These are phyloP conservation scores for Litsea cubeba DNA, from an alignment of 164 flowering plant species.

Conservation along the genomic window DNA sequence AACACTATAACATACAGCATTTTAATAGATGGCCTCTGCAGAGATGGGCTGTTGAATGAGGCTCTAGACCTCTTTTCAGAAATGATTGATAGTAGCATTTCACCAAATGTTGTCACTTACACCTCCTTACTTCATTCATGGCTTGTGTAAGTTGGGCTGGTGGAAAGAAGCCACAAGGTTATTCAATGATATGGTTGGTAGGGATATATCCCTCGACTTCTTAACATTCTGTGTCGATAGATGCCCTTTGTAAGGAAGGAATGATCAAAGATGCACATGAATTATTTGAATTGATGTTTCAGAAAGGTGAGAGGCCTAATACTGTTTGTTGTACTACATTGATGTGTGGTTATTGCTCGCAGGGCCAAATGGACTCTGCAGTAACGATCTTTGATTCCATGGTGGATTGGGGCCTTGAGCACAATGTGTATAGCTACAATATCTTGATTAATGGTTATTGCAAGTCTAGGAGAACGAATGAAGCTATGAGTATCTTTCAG, in stretches of 20 bases:
- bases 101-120: constrained; percentile 38
- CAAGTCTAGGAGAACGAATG: constrained; percentile 23
- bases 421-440: constrained; percentile 30
- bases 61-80: constrained; percentile 9
- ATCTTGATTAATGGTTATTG: constrained; percentile 43
- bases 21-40: too few relatives aligned
- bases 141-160: constrained; percentile 21
- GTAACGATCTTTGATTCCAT: not conserved
- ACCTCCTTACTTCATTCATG: constrained; percentile 35
- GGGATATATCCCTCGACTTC: constrained; percentile 31
- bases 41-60: constrained; percentile 2
- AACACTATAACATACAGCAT: constrained; percentile 20
- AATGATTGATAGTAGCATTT: constrained; percentile 21
- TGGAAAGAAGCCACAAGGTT: constrained; percentile 32
- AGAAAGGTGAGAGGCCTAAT: constrained; percentile 35
- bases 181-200: constrained; percentile 35
- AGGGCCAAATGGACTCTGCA: constrained; percentile 14
- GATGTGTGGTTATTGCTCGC: constrained; percentile 31
- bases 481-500: constrained; percentile 28
- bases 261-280: constrained; percentile 29
- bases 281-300: constrained; percentile 35
- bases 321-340: constrained; percentile 29
- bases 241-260: constrained; percentile 36
- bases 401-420: not conserved
- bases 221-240: constrained; percentile 36